These are phyloP conservation scores for Eurotiales sp. DNA, from an alignment of 2,329 filamentous ascomycete genomes.

Conservation along the genomic window DNA sequence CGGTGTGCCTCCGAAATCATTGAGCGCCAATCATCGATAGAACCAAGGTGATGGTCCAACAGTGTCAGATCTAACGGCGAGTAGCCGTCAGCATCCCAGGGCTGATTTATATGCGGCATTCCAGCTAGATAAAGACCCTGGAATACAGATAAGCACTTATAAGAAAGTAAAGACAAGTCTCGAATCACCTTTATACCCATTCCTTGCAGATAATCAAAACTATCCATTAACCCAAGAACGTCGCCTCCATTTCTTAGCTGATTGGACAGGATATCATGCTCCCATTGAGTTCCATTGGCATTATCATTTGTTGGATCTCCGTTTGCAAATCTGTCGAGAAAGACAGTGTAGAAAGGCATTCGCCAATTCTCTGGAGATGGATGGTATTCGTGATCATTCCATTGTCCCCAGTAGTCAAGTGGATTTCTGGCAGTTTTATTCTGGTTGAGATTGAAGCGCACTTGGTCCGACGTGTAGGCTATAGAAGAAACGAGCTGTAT, in stretches of 20 bases:
- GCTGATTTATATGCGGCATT: constrained; percentile 56
- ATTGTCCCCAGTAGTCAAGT: constrained; percentile 52
- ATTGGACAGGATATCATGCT: constrained; percentile 54
- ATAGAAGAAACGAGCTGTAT: constrained; percentile 7
- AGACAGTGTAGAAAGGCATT: constrained; percentile 59
- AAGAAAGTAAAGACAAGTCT: constrained; percentile 4
- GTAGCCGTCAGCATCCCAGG: constrained; percentile 58
- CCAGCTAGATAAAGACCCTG: constrained; percentile 57
- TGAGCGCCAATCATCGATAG: constrained; percentile 51
- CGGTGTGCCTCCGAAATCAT: constrained; percentile 53
- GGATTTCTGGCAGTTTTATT: constrained; percentile 51
- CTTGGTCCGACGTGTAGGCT: constrained; percentile 43
- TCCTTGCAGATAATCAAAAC: constrained; percentile 57
- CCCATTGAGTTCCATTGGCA: constrained; percentile 55
- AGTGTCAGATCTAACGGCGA: constrained; percentile 55
- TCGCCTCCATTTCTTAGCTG: constrained; percentile 58
- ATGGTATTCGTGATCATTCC: constrained; percentile 46
- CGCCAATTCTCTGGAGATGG: constrained; percentile 57
- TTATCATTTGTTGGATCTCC: constrained; percentile 59
- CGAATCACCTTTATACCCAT: constrained; percentile 52
- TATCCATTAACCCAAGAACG: constrained; percentile 50
- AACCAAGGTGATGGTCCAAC: constrained; percentile 57
- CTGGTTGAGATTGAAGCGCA: constrained; percentile 55
- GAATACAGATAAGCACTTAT: neutral
- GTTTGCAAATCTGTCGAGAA: constrained; percentile 58